phyloP scores from a whole-genome alignment of 352 stramenopile genomes.

The Globisporangium solare region DNA sequence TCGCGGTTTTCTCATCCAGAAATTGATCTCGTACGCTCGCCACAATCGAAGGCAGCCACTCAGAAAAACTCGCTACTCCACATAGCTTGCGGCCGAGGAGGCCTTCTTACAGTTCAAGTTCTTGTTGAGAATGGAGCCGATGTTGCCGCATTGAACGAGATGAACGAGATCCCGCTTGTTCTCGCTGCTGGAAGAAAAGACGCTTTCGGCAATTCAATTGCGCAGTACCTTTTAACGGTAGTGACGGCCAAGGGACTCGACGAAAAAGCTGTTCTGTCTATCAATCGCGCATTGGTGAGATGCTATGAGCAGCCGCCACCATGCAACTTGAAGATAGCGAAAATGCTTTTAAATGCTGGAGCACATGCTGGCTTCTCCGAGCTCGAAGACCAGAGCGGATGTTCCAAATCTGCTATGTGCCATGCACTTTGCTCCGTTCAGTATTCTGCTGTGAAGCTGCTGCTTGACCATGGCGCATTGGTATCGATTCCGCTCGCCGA shows the following conservation, averaged over 20 bases:
- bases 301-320: conserved; percentile 33
- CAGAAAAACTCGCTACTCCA: conserved; percentile 36
- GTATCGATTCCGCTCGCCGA: conserved; percentile 26
- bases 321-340: conserved; percentile 38
- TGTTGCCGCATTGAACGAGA: conserved; percentile 22
- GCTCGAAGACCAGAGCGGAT: not conserved
- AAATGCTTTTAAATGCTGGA: conserved; percentile 32
- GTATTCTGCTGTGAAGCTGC: conserved; percentile 29
- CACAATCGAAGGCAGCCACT: conserved; percentile 14
- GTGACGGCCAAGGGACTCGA: conserved; percentile 6
- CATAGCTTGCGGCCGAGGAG: conserved; percentile 27
- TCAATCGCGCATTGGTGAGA: conserved; percentile 29
- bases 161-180: conserved; percentile 27
- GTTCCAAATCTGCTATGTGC: conserved; percentile 23
- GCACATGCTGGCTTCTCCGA: conserved; percentile 23
- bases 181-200: conserved; percentile 40
- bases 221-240: conserved; percentile 23
- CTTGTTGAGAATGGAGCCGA: conserved; percentile 37
- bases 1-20: conserved; percentile 37
- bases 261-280: conserved; percentile 4
- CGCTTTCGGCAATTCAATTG: conserved; percentile 24
- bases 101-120: conserved; percentile 30
- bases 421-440: conserved; percentile 32
- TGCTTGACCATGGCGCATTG: conserved; percentile 34
- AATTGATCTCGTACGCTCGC: conserved; percentile 40